Evolutionary conservation across 345 rosid genomes (phyloP).

Genomic region (Sonneratia alba): DNA sequence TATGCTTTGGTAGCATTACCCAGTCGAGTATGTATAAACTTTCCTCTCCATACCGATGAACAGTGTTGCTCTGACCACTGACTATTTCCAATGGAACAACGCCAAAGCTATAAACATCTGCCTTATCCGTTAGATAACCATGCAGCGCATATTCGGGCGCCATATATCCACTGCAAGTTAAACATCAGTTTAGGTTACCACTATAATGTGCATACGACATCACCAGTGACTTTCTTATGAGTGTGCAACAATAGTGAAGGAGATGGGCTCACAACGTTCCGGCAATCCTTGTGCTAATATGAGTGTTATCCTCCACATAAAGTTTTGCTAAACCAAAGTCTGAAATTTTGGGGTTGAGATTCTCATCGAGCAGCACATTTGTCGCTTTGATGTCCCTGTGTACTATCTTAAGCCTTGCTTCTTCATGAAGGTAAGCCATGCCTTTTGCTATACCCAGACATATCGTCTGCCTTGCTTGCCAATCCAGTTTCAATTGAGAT

Average conservation of each 20-base stretch:
- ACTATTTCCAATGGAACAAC: slow-evolving; percentile 1
- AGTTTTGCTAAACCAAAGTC: slow-evolving; percentile 10
- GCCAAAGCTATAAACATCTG: slow-evolving; percentile 8
- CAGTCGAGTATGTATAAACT: slow-evolving; percentile 5
- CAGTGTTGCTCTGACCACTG: slow-evolving; percentile 8
- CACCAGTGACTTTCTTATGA: no score
- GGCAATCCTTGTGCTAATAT: slow-evolving; percentile 20
- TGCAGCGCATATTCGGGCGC: slow-evolving; percentile 10
- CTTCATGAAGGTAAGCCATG: slow-evolving; percentile 29
- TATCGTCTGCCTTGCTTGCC: slow-evolving; percentile 17
- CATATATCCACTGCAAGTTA: slow-evolving; percentile 11
- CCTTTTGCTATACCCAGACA: slow-evolving; percentile 32
- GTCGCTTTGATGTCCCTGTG: slow-evolving; percentile 13
- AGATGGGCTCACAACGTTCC: slow-evolving; percentile 51
- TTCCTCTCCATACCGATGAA: background rate
- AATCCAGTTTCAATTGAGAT: slow-evolving; percentile 14
- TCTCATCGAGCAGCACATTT: background rate
- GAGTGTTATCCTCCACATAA: slow-evolving; percentile 8
- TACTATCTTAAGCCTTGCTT: slow-evolving; percentile 17
- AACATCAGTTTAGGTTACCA: background rate
- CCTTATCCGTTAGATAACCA: slow-evolving; percentile 9
- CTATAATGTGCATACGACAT: no score
- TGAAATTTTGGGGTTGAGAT: slow-evolving; percentile 11
- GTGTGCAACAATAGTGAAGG: background rate
- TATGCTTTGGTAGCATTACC: background rate